Percentiles rank a stretch among this genome's conserved stretches.
Evolutionary conservation across 2,329 filamentous ascomycete species (phyloP).

Genomic region (Fusarium beomiforme): DNA sequence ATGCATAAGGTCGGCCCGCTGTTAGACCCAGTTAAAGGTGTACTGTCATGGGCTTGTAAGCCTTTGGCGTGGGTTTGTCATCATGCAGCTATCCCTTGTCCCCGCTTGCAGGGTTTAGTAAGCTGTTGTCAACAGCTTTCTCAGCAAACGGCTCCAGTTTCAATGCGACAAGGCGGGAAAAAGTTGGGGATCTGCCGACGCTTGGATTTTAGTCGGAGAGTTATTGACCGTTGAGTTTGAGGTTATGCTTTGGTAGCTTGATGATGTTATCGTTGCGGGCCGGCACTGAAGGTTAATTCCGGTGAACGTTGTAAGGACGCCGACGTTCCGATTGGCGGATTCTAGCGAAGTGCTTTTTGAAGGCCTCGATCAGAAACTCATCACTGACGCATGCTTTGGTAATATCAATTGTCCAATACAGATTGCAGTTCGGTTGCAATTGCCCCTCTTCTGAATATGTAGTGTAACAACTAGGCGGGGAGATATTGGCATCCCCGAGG

Average conservation of each 20-base stretch:
- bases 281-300: neutral
- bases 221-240: neutral
- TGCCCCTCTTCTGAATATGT: neutral
- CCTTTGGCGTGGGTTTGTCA: conserved; percentile 17
- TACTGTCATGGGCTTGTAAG: conserved; percentile 20
- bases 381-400: conserved; percentile 6
- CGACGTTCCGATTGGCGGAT: neutral
- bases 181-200: neutral
- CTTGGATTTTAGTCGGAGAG: neutral
- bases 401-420: neutral
- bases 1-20: conserved; percentile 8
- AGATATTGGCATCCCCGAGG: neutral
- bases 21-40: neutral
- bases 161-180: neutral
- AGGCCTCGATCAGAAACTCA: neutral
- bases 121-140: conserved; percentile 25
- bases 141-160: conserved; percentile 11
- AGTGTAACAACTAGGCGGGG: neutral
- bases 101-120: conserved; percentile 20
- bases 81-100: conserved; percentile 10
- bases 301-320: neutral
- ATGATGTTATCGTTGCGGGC: neutral
- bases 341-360: neutral
- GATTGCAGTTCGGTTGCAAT: rapidly evolving
- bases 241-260: neutral